Evolutionary conservation across 768 basidiomycete species (phyloP), one percentile per base, ranked within the genome.

Genomic region (Thelephora aurantiotincta): DNA sequence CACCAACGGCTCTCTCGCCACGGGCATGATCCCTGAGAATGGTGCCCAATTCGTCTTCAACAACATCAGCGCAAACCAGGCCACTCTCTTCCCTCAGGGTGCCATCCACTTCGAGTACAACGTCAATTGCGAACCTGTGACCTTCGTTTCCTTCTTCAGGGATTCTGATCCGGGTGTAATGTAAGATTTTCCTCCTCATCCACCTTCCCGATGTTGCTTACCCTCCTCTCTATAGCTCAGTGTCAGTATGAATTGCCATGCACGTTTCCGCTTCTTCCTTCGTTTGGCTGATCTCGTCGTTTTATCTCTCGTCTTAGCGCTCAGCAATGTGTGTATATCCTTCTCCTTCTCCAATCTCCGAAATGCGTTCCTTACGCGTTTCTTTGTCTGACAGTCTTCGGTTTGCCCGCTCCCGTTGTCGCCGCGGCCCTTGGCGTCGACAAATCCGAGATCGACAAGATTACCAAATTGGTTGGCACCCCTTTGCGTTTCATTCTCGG

Each of bases 101-200:
- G 56, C 59, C n/a, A 56, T 62, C 19, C 61, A 60, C 50, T 62
- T 57, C 53, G 55, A 60, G 50, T 51, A 52, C 37, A 62, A 62
- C 48, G 50, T 55, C 37, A 51, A 49, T 12, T 62, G 59, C 47
- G 54, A 58, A 33, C 58, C 58, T 11, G 54, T 56, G 36, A 51
- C 48, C 22, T 63, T 63, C 48, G 55, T 60, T 12, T 44, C 38
- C 9, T 41, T 41, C 22, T 41, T 41, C 38, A 41, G 14, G 16
- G 38, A 41, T 22, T 16, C 22, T 18, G 6, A 9, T 14, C 38
- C 38, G 14, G 38, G 38, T 14, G 38, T 41, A 9, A 22, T 9
- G 38, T 41, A 14, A 41, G 38, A 18, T 14, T 5, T 22, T 14
- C 18, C 38, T 41, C 22, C n/a, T 41, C 4, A n/a, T 14, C 38